A percentile compares a stretch with the other conserved stretches of the same genome.
Evolutionary conservation across 169 alveolate species (phyloP).

Genomic region (Eimeria praecox): DNA sequence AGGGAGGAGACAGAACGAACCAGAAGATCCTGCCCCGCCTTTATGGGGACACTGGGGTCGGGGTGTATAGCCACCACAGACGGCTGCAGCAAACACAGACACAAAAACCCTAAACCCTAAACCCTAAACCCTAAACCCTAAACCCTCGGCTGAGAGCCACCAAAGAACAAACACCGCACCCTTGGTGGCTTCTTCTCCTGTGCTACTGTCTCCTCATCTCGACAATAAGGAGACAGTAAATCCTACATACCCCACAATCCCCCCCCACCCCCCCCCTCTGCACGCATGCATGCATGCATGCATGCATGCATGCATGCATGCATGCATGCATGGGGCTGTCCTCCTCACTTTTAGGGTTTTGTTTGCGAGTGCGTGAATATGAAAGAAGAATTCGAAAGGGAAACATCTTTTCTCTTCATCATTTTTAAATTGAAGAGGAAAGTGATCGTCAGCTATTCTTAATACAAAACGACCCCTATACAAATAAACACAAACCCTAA

Average conservation of each 20-base stretch:
- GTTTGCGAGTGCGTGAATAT: not conserved
- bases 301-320: not conserved
- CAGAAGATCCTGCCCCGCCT: constrained; percentile 84
- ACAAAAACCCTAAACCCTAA: not conserved
- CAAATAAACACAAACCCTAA: not conserved
- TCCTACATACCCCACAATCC: no score
- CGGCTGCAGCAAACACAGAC: constrained; percentile 65
- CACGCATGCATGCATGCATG: no score
- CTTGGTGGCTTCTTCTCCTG: not conserved
- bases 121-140: not conserved
- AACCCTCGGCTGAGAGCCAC: not conserved
- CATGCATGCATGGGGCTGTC: not conserved
- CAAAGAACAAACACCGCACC: no score
- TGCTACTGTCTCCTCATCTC: not conserved
- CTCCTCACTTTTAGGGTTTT: constrained; percentile 39
- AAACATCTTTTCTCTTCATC: not conserved
- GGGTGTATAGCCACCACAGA: constrained; percentile 84
- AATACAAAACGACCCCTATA: constrained; percentile 63
- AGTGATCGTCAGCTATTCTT: constrained; percentile 81
- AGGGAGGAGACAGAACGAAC: not conserved
- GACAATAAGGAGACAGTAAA: not conserved
- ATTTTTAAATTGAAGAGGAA: constrained; percentile 29
- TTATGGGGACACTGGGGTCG: constrained; percentile 85
- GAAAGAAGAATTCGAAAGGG: constrained; percentile 47
- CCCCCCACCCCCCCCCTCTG: not conserved